Conservation (phyloP, 2,329 filamentous ascomycete species). For the Verticillium nubilum region DNA sequence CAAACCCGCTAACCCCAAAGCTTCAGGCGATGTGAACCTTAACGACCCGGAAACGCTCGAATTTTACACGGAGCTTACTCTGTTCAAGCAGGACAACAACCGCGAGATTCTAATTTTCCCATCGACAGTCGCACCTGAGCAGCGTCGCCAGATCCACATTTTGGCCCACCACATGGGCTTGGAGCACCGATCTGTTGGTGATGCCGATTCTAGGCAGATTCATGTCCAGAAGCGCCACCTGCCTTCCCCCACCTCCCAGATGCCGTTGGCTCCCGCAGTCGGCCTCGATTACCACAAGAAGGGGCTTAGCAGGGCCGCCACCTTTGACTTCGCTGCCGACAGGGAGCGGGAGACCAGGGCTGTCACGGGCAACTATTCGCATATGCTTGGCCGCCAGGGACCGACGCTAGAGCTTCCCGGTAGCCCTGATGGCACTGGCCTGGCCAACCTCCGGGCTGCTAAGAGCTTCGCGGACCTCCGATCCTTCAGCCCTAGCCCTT, state of each 20-base stretch:
- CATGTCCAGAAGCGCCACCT: constrained; percentile 72
- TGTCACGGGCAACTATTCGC: constrained; percentile 62
- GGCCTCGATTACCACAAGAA: constrained; percentile 74
- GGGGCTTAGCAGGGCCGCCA: constrained; percentile 87
- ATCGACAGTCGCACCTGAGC: constrained; percentile 69
- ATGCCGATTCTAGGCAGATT: constrained; percentile 81
- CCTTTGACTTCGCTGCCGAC: constrained; percentile 88
- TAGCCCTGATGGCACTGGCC: constrained; percentile 58
- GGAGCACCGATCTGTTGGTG: constrained; percentile 84
- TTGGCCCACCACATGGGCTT: constrained; percentile 93
- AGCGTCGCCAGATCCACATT: constrained; percentile 88
- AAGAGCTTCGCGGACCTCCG: constrained; percentile 96
- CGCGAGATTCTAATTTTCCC: constrained; percentile 84
- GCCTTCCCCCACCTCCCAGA: constrained; percentile 44
- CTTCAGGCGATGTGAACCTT: constrained; percentile 67
- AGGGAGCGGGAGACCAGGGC: constrained; percentile 65
- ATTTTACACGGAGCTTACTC: constrained; percentile 83
- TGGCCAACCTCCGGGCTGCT: constrained; percentile 76
- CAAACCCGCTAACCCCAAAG: constrained; percentile 5
- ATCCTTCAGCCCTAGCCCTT: constrained; percentile 91
- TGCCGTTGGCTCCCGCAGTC: constrained; percentile 57
- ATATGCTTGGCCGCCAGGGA: constrained; percentile 72
- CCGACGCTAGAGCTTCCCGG: constrained; percentile 86
- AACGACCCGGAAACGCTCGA: constrained; percentile 85
- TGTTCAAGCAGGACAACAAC: constrained; percentile 77